Base-by-base conservation (phyloP, 2,329 filamentous ascomycete genomes). In the Diaporthe nobilis region DNA sequence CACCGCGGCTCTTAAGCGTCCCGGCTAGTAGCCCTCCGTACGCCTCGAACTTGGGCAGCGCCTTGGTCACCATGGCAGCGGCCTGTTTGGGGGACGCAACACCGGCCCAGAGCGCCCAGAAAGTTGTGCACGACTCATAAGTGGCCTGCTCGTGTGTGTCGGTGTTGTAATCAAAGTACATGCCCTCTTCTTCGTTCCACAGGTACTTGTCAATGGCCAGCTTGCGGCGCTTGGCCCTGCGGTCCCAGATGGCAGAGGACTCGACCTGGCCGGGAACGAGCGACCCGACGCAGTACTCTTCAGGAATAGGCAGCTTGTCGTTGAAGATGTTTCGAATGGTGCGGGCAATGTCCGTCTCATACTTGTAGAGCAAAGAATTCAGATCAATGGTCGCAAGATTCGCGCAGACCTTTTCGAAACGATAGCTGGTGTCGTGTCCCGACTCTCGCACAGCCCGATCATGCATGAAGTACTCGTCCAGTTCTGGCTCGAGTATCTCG, bases 121-220 rank as follows among this genome's bases (percentile, higher is more conserved):
- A 96, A 0, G 96, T 98, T 3, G 97, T 99, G 73, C 94, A 95
- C 78, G 92, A 94, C 86, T 98, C 97, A 83, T 98, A 98, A 20
- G 89, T 91, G 79, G 92, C 95, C 81, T 94, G 94, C 85, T 95
- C 85, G 82, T 95, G 92, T 84, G 93, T 94, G 77, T 90, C 92
- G 0, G 95, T 98, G 86, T 99, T 90, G 84, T 98, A 99, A 85
- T 99, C 97, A 82, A 98, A 98, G 88, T 95, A 99, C 94, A 98
- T 98, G 75, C 96, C 96, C 82, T 94, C 92, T 79, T 94, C 89
- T 79, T 96, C 94, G 82, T 97, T 94, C 97, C 97, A 99, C 83
- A 98, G 92, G 81, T 97, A 95, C 86, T 95, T 97, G 85, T 98
- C 94, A 80, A 98, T 97, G 12, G 92, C 92, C 79, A 93, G 88